phyloP scores from a whole-genome alignment of 805 yeast species.

The Zygotorulaspora danielsina region DNA sequence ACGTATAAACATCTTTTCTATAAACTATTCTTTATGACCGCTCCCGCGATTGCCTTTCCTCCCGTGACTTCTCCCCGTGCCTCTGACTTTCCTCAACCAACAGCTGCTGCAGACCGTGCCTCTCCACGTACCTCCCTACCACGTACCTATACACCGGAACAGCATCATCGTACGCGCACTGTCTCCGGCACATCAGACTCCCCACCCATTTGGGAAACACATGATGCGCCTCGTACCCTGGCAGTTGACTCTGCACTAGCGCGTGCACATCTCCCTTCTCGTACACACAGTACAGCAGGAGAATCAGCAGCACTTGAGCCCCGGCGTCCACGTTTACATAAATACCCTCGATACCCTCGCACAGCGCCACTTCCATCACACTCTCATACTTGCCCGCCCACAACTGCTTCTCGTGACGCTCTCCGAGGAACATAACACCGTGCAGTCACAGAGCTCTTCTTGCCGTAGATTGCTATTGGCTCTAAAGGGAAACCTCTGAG shows the following conservation, averaged over 20 bases:
- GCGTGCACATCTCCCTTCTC: constrained; percentile 3
- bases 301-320: neutral
- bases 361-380: neutral
- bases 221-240: neutral
- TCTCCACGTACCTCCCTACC: neutral
- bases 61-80: too few relatives aligned
- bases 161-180: constrained; percentile 1
- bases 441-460: too few relatives aligned
- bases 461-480: too few relatives aligned
- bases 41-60: neutral
- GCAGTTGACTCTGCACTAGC: neutral
- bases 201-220: constrained; percentile 1
- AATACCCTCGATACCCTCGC: neutral
- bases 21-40: neutral
- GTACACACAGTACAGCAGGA: constrained; percentile 1
- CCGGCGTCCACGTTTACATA: constrained; percentile 1
- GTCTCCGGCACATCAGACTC: constrained; percentile 1
- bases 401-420: neutral
- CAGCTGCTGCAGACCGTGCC: neutral
- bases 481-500: too few relatives aligned
- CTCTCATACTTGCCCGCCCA: constrained; percentile 1
- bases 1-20: too few relatives aligned
- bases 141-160: neutral
- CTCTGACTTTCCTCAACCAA: too few relatives aligned
- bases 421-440: too few relatives aligned